Base-by-base conservation (phyloP, 2,329 filamentous ascomycete species). In the Zymoseptoria brevis region DNA sequence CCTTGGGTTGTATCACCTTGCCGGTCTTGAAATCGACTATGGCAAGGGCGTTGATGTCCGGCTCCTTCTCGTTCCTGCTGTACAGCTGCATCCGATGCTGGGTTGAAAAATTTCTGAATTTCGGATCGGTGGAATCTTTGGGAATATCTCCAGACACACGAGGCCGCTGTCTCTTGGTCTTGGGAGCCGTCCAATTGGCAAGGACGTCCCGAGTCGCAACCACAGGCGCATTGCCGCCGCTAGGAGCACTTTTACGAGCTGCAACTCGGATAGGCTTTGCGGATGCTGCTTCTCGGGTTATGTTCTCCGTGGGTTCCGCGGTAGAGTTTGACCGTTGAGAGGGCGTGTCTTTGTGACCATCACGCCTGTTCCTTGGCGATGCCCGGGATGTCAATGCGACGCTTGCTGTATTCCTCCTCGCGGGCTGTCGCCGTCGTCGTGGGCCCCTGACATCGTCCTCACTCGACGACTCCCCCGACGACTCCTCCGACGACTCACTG, bases 1-100 rank as follows among this genome's bases (percentile, higher is more conserved):
- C 53, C n/a, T 22, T 50, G 8, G 62, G 48, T 16, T 35, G 45
- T 8, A 58, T 50, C 8, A 54, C 52, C 22, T 63, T 68, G 9
- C 71, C 71, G 2, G 69, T 72, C 50, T 61, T 69, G 4, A 68
- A 63, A 61, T 73, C 67, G 9, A 72, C 51, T 4, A 69, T 62
- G 8, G 52, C 62, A 19, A 73, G 62, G 24, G 60, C 61, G 48
- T 59, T 64, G 9, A 64, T 19, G 54, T 72, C 66, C 7, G 71
- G 71, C 5, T 65, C 63, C 22, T 59, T 63, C 51, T 73, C 71
- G 49, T 64, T 68, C 6, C 57, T 48, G 13, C 62, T 59, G 50
- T 64, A 65, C 7, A 64, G 65, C n/a, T 67, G 65, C 41, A 63
- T 62, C 21, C 64, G 53, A 41, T 66, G 58, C 50, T 69, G 63